Evolutionary conservation across 2,329 filamentous ascomycete species (phyloP).

Genomic region (Ophiostoma piceae): DNA sequence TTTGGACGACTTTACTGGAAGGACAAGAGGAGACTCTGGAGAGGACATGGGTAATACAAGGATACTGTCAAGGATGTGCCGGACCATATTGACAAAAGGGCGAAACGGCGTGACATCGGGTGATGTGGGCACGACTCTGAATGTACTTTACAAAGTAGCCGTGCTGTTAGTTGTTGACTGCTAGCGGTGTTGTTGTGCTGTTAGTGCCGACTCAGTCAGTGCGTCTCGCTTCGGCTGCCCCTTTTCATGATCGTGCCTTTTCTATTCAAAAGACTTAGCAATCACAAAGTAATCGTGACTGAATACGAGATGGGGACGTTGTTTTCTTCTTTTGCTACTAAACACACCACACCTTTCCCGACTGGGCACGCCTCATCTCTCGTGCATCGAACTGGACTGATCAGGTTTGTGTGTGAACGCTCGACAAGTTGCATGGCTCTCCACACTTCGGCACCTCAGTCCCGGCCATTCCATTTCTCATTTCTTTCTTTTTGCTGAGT

Average conservation of each 20-base stretch:
- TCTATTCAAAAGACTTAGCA: neutral
- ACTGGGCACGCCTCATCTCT: constrained; percentile 2
- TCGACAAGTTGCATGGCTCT: neutral
- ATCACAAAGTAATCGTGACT: neutral
- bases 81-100: neutral
- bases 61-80: neutral
- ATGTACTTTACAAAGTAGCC: neutral
- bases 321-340: neutral
- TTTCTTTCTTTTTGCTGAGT: neutral
- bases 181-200: neutral
- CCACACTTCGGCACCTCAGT: constrained; percentile 3
- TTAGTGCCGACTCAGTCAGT: constrained; percentile 1
- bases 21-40: neutral
- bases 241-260: constrained; percentile 5
- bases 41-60: neutral
- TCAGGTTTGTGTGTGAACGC: neutral
- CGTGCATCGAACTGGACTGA: neutral
- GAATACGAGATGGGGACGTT: constrained; percentile 7
- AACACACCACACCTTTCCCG: neutral
- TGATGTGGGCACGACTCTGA: neutral
- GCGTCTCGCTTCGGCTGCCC: constrained; percentile 3
- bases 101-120: constrained; percentile 8
- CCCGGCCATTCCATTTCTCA: neutral
- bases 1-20: neutral
- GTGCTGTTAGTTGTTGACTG: neutral